These are phyloP conservation scores for Xylogone sp. DNA, from an alignment of 2,329 filamentous ascomycete species.

Conservation along the genomic window DNA sequence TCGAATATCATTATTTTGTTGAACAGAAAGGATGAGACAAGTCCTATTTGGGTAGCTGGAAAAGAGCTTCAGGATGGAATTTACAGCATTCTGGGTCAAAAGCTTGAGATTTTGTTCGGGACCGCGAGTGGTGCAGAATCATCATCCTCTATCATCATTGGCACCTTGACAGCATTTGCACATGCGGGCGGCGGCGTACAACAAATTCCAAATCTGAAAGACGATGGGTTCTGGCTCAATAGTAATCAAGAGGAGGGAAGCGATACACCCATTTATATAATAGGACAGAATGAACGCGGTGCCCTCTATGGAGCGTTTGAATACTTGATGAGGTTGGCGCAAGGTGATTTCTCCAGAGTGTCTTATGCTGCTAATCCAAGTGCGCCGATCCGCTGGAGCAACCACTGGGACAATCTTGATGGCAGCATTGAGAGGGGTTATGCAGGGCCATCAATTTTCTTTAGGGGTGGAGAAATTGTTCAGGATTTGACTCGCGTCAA, in stretches of 20 bases:
- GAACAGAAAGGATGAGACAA: conserved; percentile 47
- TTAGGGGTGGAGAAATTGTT: conserved; percentile 51
- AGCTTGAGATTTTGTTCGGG: conserved; percentile 32
- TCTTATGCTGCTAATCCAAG: conserved; percentile 51
- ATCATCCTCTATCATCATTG: conserved; percentile 41
- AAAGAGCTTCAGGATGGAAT: conserved; percentile 56
- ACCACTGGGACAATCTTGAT: conserved; percentile 71
- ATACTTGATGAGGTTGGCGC: conserved; percentile 62
- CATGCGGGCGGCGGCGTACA: conserved; percentile 29
- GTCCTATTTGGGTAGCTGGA: conserved; percentile 57
- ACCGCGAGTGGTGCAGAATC: conserved; percentile 15
- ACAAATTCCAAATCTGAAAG: conserved; percentile 37
- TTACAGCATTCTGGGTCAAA: conserved; percentile 50
- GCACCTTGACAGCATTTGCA: conserved; percentile 41
- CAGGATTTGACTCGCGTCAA: conserved; percentile 55
- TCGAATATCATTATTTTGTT: conserved; percentile 46
- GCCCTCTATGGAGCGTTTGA: conserved; percentile 67
- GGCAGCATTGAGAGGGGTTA: conserved; percentile 67
- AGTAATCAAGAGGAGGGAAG: too few species aligned
- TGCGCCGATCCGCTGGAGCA: conserved; percentile 64
- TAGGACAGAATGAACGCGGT: conserved; percentile 63
- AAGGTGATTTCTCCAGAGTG: conserved; percentile 48
- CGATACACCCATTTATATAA: conserved; percentile 48
- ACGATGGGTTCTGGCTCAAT: conserved; percentile 60
- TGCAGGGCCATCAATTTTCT: conserved; percentile 66